Base-by-base conservation (phyloP, 352 stramenopile species). In the Phytophthora rubi region DNA sequence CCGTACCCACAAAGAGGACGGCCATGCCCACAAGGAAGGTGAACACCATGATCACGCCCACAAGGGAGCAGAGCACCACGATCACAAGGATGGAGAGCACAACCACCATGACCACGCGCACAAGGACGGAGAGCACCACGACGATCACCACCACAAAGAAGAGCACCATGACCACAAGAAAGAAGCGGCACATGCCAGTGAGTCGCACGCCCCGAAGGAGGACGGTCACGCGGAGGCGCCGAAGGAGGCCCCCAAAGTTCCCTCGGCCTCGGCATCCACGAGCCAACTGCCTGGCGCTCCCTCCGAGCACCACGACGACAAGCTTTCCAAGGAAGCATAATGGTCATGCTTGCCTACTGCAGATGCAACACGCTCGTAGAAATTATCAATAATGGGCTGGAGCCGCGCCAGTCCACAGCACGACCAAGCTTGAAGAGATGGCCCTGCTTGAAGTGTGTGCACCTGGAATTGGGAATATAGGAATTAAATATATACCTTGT, bases 271-370 rank as follows among this genome's bases (percentile, higher is more conserved):
- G 7, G 54, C 62, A 48, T 75, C 68, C 33, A 75, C 68, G 8
- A 49, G 68, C 37, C 45, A 68, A 9, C 21, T 75, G 28, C 68
- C 68, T 0, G 33, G 7, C 28, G 13, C 62, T 58, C 13, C 47
- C 44, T 68, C 62, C 4, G 52, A 64, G 62, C 57, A 68, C 62
- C 33, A 68, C 26, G 42, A 58, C 33, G 63, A 63, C 0, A 75
- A 71, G 21, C 56, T 62, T 9, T 63, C 57, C 9, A 75, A 75
- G 53, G 68, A 75, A 44, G 21, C 37, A 16, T 75, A 68, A 64
- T 13, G 16, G 16, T 4, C n/a, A 32, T 13, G 28, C 33, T 57
- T 56, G 33, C 21, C 7, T 48, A n/a, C 8, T 15, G 33, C 59
- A 15, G 13, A 39, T 60, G 37, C 53, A 65, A 56, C 45, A 57